A percentile compares a stretch with the other conserved stretches of the same genome.
phyloP scores from a whole-genome alignment of 2,329 filamentous ascomycete genomes.

The Hymenoscyphus scutula region DNA sequence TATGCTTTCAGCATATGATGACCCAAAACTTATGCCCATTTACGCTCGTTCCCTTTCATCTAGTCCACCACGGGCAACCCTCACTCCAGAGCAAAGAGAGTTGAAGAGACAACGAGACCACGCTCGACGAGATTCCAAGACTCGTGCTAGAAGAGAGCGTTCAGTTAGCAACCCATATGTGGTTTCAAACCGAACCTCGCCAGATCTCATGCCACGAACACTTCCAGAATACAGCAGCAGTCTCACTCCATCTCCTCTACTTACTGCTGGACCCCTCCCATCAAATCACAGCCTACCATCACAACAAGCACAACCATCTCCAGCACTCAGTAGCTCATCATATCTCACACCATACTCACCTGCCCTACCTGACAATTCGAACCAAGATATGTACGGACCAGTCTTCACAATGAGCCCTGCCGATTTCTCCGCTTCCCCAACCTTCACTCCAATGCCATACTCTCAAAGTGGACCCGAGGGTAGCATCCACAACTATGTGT shows the following conservation, averaged over 20 bases:
- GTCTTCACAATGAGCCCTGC: conserved; percentile 31
- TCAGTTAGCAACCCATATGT: conserved; percentile 36
- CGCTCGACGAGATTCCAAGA: conserved; percentile 56
- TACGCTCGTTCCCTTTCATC: conserved; percentile 44
- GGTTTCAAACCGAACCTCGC: conserved; percentile 33
- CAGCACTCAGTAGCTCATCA: conserved; percentile 27
- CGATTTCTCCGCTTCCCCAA: conserved; percentile 23
- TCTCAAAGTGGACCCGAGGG: conserved; percentile 25
- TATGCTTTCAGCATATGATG: conserved; percentile 33
- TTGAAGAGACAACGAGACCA: conserved; percentile 60
- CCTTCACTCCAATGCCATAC: conserved; percentile 31
- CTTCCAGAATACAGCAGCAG: conserved; percentile 33
- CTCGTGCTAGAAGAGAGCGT: conserved; percentile 48
- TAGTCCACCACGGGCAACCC: conserved; percentile 53
- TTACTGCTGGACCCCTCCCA: conserved; percentile 29
- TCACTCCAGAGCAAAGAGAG: conserved; percentile 60
- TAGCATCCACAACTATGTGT: conserved; percentile 31
- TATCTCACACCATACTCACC: conserved; percentile 34
- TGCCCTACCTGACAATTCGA: conserved; percentile 26
- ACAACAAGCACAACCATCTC: conserved; percentile 25
- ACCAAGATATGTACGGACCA: conserved; percentile 30
- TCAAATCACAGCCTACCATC: conserved; percentile 4
- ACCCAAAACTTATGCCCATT: conserved; percentile 33
- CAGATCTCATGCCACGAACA: conserved; percentile 34
- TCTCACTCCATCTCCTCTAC: conserved; percentile 34